phyloP scores from a whole-genome alignment of 768 basidiomycete genomes.

The Suillus occidentalis region DNA sequence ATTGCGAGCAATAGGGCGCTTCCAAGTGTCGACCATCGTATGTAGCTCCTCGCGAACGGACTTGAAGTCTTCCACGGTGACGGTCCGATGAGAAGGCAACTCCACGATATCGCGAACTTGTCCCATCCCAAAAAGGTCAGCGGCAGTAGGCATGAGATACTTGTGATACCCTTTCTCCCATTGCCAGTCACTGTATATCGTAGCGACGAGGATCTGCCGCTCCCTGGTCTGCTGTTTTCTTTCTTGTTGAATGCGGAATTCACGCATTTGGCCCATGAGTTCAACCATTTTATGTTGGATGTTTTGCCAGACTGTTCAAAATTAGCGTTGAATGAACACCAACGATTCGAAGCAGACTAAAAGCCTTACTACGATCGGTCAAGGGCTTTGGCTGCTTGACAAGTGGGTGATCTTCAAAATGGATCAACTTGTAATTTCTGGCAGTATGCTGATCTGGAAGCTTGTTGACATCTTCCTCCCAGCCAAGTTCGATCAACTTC shows the following conservation, averaged over 20 bases:
- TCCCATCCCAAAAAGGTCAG: neutral
- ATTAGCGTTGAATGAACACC: conserved; percentile 3
- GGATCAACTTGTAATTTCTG: conserved; percentile 27
- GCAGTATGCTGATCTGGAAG: conserved; percentile 21
- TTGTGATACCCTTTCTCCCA: neutral
- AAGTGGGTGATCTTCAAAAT: conserved; percentile 13
- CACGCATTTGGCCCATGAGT: conserved; percentile 15
- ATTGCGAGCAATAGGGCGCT: conserved; percentile 2
- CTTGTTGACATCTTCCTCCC: conserved; percentile 36
- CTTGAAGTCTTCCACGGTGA: conserved; percentile 3
- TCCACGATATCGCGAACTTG: neutral
- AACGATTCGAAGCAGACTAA: neutral
- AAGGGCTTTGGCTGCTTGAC: conserved; percentile 13
- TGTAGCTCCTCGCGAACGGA: neutral
- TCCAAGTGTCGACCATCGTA: neutral
- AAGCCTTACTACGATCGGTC: conserved; percentile 12
- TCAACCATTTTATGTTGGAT: conserved; percentile 11
- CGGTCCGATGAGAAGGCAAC: neutral
- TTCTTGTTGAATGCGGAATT: conserved; percentile 10
- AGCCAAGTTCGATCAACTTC: conserved; percentile 42
- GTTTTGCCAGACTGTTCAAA: conserved; percentile 11
- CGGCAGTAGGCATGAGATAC: conserved; percentile 1
- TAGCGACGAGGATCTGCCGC: neutral
- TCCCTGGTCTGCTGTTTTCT: conserved; percentile 2
- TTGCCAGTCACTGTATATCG: conserved; percentile 5